Evolutionary conservation across 805 yeast species (phyloP), one percentile per base, ranked within the genome.

Genomic region (Kuraishia cidri): DNA sequence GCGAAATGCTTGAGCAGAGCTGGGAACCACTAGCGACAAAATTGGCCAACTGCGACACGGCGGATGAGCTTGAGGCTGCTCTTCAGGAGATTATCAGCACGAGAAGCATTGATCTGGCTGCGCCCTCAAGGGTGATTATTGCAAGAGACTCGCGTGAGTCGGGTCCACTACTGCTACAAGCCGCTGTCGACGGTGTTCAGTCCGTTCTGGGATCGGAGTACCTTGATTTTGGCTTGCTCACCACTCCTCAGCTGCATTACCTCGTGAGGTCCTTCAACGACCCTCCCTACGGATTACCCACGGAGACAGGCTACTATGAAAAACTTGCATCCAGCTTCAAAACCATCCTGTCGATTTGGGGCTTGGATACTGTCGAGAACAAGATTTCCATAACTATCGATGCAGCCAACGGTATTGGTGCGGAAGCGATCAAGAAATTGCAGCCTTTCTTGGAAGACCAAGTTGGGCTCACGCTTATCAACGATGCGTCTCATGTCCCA

Each of bases 351-450:
- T 42, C 54, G 12, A 40, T 50, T 10, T 44, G 52, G 42, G 43
- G 30, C 1, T 30, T 30, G 16, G 46, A 40, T n/a, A 18, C 40
- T 26, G 36, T 40, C 24, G 36, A 43, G 22, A 31, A 44, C n/a
- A 33, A 43, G 4, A 60, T 74, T 24, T 50, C 58, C 17, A 64
- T 88, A 43, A 70, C 77, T 2, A 74, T 92, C 13, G 98, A 92
- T 58, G 78, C 87, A 25, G 98, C 98, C 6, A 92, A 92, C 52
- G 98, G 98, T n/a, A 84, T 92, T 25, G 98, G 98, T 12, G 95
- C 87, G 1, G 82, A 84, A 14, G 81, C 82, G 50, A 62, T 78
- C 18, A 47, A 54, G 16, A 60, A 64, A 16, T 57, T 72, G 16
- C 53, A 57, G 22, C 40, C 54, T 3, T 54, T 63, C 29, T 52